phyloP scores from a whole-genome alignment of 306 rosid genomes.

The Lithocarpus polystachyus region DNA sequence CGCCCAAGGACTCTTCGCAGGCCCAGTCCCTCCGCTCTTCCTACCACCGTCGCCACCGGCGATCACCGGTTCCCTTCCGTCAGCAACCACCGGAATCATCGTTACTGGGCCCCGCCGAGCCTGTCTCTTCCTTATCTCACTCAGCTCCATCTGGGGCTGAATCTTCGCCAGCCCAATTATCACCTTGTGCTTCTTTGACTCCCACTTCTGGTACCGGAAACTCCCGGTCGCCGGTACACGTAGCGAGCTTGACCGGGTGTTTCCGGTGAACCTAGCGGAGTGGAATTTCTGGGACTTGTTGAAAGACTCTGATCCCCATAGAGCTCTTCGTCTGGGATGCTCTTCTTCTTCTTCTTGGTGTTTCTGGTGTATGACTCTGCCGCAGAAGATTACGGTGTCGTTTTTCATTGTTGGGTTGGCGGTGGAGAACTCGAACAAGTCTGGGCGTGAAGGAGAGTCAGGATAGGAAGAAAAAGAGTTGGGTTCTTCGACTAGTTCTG shows the following conservation, averaged over 20 bases:
- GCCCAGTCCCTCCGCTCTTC: not conserved
- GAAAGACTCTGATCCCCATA: conserved; percentile 13
- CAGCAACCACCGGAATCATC: conserved; percentile 21
- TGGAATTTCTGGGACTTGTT: not conserved
- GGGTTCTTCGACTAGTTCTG: not conserved
- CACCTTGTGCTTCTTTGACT: conserved; percentile 24
- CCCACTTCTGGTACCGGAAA: conserved; percentile 1
- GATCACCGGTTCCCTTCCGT: conserved; percentile 6
- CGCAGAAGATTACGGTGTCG: conserved; percentile 19
- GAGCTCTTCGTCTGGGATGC: not conserved
- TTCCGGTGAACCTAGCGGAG: not conserved
- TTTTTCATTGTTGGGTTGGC: not conserved
- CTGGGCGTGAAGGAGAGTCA: not conserved
- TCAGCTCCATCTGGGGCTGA: conserved; percentile 40
- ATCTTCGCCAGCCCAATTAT: conserved; percentile 36
- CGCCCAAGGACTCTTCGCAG: conserved; percentile 22
- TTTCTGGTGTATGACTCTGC: conserved; percentile 17
- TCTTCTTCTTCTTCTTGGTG: not conserved
- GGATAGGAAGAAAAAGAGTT: not conserved
- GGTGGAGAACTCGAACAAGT: conserved; percentile 31
- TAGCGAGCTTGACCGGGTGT: conserved; percentile 5
- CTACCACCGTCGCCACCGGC: not conserved
- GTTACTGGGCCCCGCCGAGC: conserved; percentile 17
- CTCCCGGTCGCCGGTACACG: conserved; percentile 7
- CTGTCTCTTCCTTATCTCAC: conserved; percentile 42